phyloP scores from a whole-genome alignment of 495 filamentous ascomycete species.

The Hypoxylon perforatum region DNA sequence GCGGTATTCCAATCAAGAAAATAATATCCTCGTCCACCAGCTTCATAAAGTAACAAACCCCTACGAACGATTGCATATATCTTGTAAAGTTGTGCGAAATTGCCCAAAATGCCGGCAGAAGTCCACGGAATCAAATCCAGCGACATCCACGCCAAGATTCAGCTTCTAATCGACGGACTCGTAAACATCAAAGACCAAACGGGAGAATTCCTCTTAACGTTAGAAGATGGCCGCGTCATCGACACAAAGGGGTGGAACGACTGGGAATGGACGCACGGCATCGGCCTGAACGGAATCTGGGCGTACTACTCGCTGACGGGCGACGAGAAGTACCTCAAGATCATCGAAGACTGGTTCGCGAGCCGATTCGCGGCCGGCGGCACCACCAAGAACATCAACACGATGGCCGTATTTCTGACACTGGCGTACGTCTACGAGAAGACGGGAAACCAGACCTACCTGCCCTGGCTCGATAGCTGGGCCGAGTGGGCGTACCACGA shows the following conservation, averaged over 20 bases:
- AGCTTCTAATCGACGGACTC: slow-evolving; percentile 72
- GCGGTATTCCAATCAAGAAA: not conserved
- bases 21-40: not conserved
- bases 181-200: slow-evolving; percentile 76
- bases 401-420: slow-evolving; percentile 77
- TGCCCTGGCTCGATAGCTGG: slow-evolving; percentile 79
- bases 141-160: slow-evolving; percentile 66
- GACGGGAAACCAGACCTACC: slow-evolving; percentile 67
- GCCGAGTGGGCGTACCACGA: slow-evolving; percentile 82
- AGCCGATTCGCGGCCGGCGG: slow-evolving; percentile 71
- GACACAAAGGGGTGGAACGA: slow-evolving; percentile 82
- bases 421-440: slow-evolving; percentile 77
- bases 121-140: slow-evolving; percentile 52
- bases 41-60: not conserved
- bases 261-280: slow-evolving; percentile 86
- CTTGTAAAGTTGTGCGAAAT: not conserved
- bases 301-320: slow-evolving; percentile 76
- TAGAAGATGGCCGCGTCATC: slow-evolving; percentile 76
- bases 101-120: slow-evolving; percentile 51
- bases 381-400: slow-evolving; percentile 85
- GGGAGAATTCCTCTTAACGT: slow-evolving; percentile 72
- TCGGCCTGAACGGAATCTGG: slow-evolving; percentile 82
- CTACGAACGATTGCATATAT: not conserved
- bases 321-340: slow-evolving; percentile 58
- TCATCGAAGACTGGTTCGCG: slow-evolving; percentile 76